A percentile compares a stretch with the other conserved stretches of the same genome.
These are phyloP conservation scores for Pleurotus ostreatus DNA, from an alignment of 768 basidiomycete species.

Conservation along the genomic window DNA sequence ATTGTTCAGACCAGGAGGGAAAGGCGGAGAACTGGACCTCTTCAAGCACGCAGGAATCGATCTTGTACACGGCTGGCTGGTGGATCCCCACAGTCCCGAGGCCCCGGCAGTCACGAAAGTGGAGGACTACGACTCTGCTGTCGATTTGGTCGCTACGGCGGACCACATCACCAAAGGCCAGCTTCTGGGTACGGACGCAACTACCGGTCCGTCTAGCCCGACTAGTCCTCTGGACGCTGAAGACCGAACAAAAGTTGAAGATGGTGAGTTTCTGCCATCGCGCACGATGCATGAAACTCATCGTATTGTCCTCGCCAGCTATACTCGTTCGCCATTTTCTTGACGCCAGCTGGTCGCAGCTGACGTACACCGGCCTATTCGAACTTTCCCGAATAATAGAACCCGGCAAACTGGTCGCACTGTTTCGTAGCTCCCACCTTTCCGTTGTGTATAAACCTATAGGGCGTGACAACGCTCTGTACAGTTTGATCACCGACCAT, in stretches of 20 bases:
- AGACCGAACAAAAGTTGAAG: constrained; percentile 60
- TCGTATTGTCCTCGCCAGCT: constrained; percentile 36
- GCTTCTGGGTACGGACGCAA: constrained; percentile 44
- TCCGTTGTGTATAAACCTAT: constrained; percentile 74
- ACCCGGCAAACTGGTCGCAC: constrained; percentile 57
- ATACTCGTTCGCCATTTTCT: constrained; percentile 66
- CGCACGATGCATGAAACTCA: background rate
- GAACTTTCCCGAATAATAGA: constrained; percentile 64
- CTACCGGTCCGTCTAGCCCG: constrained; percentile 18
- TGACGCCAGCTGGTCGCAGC: constrained; percentile 68
- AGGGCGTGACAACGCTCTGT: constrained; percentile 38
- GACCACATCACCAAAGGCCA: constrained; percentile 67
- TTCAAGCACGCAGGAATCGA: constrained; percentile 80
- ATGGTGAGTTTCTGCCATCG: constrained; percentile 45
- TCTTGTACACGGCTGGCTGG: constrained; percentile 88
- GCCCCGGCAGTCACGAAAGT: constrained; percentile 45
- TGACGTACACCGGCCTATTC: constrained; percentile 88
- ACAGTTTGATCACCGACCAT: constrained; percentile 83
- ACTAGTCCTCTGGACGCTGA: constrained; percentile 38
- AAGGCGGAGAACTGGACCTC: constrained; percentile 76
- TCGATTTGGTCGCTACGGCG: constrained; percentile 73
- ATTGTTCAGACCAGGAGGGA: constrained; percentile 62
- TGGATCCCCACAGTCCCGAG: constrained; percentile 63
- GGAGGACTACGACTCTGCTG: constrained; percentile 71
- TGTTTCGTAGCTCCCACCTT: constrained; percentile 89